These are phyloP conservation scores for Pyrenula massariospora DNA, from an alignment of 495 filamentous ascomycete genomes.

Conservation along the genomic window DNA sequence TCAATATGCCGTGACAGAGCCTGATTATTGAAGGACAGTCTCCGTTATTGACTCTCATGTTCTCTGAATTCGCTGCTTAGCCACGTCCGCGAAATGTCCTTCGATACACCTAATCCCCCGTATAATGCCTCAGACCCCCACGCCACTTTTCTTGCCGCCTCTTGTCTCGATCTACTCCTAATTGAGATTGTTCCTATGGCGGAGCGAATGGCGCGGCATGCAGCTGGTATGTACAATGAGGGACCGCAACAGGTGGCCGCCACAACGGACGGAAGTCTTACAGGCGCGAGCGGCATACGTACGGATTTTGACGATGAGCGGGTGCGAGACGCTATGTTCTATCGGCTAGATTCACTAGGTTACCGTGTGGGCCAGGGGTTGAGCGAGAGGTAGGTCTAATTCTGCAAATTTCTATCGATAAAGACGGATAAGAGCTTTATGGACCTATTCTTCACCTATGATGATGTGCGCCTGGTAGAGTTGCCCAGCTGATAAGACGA, in stretches of 20 bases:
- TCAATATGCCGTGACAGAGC: too few relatives aligned
- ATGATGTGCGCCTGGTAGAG: too few relatives aligned
- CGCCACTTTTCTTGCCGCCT: constrained; percentile 64
- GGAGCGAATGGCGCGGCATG: constrained; percentile 51
- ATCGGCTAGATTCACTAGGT: constrained; percentile 70
- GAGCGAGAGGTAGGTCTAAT: constrained; percentile 63
- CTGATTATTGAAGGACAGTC: too few relatives aligned
- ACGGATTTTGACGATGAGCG: constrained; percentile 57
- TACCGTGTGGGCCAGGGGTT: constrained; percentile 90
- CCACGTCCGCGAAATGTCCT: constrained; percentile 47
- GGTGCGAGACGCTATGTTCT: constrained; percentile 69
- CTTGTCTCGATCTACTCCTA: constrained; percentile 82
- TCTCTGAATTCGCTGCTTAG: too few relatives aligned
- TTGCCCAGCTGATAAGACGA: too few relatives aligned
- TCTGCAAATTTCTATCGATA: too few relatives aligned
- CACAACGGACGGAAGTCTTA: neutral
- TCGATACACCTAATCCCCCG: constrained; percentile 55
- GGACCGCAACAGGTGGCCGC: neutral
- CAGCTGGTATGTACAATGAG: constrained; percentile 19
- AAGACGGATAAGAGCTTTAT: too few relatives aligned
- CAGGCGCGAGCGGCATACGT: constrained; percentile 1
- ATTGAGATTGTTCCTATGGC: constrained; percentile 96
- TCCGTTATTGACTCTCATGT: too few relatives aligned
- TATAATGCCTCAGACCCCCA: constrained; percentile 65
- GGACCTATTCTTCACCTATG: too few relatives aligned